phyloP scores from a whole-genome alignment of 352 stramenopile genomes.

The Globisporangium orthogonon region DNA sequence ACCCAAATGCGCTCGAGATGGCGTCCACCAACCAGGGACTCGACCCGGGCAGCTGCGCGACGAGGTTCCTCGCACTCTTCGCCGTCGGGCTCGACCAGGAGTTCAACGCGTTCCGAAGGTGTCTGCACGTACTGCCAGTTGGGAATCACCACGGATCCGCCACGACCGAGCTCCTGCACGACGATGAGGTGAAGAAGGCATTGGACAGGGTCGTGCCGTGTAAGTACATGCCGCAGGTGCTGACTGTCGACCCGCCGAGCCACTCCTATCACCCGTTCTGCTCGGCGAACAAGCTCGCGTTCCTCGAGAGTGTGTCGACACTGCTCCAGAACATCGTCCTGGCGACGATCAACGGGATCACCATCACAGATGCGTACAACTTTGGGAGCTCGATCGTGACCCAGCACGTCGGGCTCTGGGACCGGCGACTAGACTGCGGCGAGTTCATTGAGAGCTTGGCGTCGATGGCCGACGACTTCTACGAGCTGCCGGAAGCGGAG shows the following conservation, averaged over 20 bases:
- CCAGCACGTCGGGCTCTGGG: slow-evolving; percentile 13
- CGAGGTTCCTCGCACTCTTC: slow-evolving; percentile 39
- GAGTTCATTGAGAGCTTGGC: slow-evolving; percentile 32
- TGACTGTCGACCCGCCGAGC: slow-evolving; percentile 39
- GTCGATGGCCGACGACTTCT: slow-evolving; percentile 18
- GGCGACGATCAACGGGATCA: slow-evolving; percentile 44
- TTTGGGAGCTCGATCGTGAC: slow-evolving; percentile 19
- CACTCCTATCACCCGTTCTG: slow-evolving; percentile 32
- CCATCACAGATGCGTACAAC: slow-evolving; percentile 24
- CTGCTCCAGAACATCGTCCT: slow-evolving; percentile 62
- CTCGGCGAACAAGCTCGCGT: slow-evolving; percentile 34
- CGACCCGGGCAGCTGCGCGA: neutral
- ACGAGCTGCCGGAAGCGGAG: slow-evolving; percentile 18
- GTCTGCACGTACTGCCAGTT: slow-evolving; percentile 43
- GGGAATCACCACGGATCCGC: slow-evolving; percentile 9
- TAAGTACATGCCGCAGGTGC: slow-evolving; percentile 39
- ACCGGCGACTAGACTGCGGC: slow-evolving; percentile 26
- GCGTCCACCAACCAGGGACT: slow-evolving; percentile 2
- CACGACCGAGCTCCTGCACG: slow-evolving; percentile 18
- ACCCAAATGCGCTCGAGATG: slow-evolving; percentile 1
- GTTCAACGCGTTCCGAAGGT: slow-evolving; percentile 57
- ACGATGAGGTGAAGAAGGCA: slow-evolving; percentile 32
- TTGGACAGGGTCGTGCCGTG: slow-evolving; percentile 29
- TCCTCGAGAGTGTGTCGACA: slow-evolving; percentile 51
- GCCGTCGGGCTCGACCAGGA: slow-evolving; percentile 57